phyloP scores from a whole-genome alignment of 2,329 filamentous ascomycete genomes.

The Drechslerella dactyloides region DNA sequence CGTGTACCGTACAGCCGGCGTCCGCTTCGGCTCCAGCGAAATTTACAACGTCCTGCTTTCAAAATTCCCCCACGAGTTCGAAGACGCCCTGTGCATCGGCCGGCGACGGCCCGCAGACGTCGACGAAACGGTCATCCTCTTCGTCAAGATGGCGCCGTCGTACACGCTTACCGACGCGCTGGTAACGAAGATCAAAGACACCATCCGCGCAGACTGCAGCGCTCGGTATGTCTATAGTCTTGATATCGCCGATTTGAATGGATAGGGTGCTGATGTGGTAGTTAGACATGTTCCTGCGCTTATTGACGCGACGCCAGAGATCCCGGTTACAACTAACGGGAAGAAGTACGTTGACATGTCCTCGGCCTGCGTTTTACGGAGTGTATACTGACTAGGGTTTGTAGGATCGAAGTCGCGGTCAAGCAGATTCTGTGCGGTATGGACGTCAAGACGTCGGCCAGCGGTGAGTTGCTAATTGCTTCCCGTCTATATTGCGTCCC shows the following conservation, averaged over 20 bases:
- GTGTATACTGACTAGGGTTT: not conserved
- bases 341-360: conserved; percentile 76
- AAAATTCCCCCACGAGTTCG: conserved; percentile 77
- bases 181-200: conserved; percentile 68
- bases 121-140: conserved; percentile 87
- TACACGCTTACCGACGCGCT: conserved; percentile 67
- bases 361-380: conserved; percentile 32
- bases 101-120: conserved; percentile 72
- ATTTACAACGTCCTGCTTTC: conserved; percentile 93
- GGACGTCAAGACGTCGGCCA: conserved; percentile 85
- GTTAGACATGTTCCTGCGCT: conserved; percentile 81
- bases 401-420: conserved; percentile 86
- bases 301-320: conserved; percentile 80
- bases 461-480: conserved; percentile 76
- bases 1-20: conserved; percentile 65
- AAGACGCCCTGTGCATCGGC: conserved; percentile 88
- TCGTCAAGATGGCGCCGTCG: conserved; percentile 74
- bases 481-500: no score
- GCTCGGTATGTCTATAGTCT: conserved; percentile 58
- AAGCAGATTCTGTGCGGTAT: conserved; percentile 93
- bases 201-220: conserved; percentile 78
- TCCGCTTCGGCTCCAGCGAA: conserved; percentile 90
- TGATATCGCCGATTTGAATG: not conserved
- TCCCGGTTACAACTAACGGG: conserved; percentile 90
- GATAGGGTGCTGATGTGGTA: not conserved